Base-by-base conservation (phyloP, 768 basidiomycete genomes). In the Pleurotus eryngii region DNA sequence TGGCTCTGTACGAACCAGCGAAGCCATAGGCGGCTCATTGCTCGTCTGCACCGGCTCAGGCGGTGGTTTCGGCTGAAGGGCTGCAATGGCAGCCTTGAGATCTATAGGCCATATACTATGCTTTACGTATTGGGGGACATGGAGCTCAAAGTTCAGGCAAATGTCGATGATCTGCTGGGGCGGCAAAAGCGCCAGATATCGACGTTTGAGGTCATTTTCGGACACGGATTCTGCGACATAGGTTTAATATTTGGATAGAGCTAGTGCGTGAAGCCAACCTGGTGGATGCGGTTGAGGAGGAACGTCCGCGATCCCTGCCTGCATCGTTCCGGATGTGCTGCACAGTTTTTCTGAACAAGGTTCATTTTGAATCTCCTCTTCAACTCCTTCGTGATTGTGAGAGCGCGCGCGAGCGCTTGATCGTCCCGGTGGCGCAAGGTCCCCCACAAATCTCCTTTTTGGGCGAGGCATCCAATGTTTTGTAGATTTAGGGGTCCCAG, bases 131-230 rank as follows among this genome's bases (percentile, higher is more conserved):
- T 79, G 72, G 11, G 88, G 84, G 12, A 85, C 83, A 74, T 90
- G 80, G 7, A 82, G 67, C 63, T 91, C 87, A 64, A 89, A 85
- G 38, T 79, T 77, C 59, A 92, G 76, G 67, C 87, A 91, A 64
- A 92, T 83, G 63, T 90, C 90, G 66, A 92, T 89, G 65, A 92
- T 79, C 71, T 91, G 87, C 46, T 81, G 78, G 18, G 79, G 82
- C 20, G 84, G 79, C 6, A 92, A 77, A 18, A 89, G 77, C 20
- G 78, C 76, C 43, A 92, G 76, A 73, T 92, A 92, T 60, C 82
- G 80, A 61, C 82, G 81, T 68, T 90, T 90, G 72, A 87, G 82
- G 50, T 83, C 77, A 68, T 84, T 78, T 66, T 81, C 71, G 74
- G 71, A 51, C 67, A 35, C 30, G 11, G 68, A 38, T 76, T 56